Evolutionary conservation across 441 rosid genomes (phyloP).

Genomic region (Erodium trifolium): DNA sequence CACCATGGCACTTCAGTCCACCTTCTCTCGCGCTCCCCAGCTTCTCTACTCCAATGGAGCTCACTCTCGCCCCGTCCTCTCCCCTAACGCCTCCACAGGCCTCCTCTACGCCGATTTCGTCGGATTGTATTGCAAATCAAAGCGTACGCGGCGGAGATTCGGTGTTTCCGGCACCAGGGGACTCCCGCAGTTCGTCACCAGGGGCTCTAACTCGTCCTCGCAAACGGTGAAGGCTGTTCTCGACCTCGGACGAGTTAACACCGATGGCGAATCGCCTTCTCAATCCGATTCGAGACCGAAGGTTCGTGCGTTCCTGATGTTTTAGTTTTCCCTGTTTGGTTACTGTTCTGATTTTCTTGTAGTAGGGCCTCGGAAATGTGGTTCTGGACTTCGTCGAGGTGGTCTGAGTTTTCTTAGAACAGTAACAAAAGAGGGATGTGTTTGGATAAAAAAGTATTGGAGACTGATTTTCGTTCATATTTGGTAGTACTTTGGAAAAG

Average conservation of each 20-base stretch:
- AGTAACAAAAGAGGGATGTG: background rate
- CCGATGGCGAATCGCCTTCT: slow-evolving; percentile 18
- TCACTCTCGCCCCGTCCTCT: slow-evolving; percentile 40
- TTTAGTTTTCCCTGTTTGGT: background rate
- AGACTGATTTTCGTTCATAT: background rate
- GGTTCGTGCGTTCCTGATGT: slow-evolving; percentile 19
- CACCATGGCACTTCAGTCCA: slow-evolving; percentile 47
- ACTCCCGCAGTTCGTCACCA: slow-evolving; percentile 19
- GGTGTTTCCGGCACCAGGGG: slow-evolving; percentile 27
- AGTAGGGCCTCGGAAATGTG: background rate
- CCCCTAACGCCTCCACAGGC: slow-evolving; percentile 22
- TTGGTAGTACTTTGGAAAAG: background rate
- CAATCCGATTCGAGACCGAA: slow-evolving; percentile 32
- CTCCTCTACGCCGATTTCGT: slow-evolving; percentile 62
- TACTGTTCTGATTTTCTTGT: background rate
- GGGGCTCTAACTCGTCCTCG: slow-evolving; percentile 16
- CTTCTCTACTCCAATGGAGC: slow-evolving; percentile 27
- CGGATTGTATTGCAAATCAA: slow-evolving; percentile 53
- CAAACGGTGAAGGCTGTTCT: slow-evolving; percentile 38
- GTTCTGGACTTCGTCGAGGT: background rate
- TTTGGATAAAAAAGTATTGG: background rate
- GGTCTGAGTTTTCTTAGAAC: background rate
- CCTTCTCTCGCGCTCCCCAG: slow-evolving; percentile 52
- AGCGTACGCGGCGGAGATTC: slow-evolving; percentile 41
- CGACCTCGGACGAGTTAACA: slow-evolving; percentile 31